Base-by-base conservation (phyloP, 2,329 filamentous ascomycete genomes). In the Colletotrichum tanaceti region DNA sequence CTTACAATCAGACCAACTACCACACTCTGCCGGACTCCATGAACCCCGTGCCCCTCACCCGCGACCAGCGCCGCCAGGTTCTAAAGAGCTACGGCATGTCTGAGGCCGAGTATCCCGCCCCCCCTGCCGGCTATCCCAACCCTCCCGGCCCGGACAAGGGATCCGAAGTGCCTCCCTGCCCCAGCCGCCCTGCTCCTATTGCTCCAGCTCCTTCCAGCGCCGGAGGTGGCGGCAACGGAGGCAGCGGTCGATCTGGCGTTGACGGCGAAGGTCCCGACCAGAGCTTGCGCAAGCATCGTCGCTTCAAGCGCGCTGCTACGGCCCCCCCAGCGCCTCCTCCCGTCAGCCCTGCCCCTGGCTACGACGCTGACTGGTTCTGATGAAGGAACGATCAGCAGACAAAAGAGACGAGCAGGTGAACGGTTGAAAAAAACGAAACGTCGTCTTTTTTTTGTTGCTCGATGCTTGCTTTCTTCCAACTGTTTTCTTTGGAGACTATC, bases 321-420 rank as follows among this genome's bases (percentile, higher is more conserved):
- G 66, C 66, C 1, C 62, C 66, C 39, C 9, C 65, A 5, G 62
- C 62, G 14, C 47, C 61, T 46, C 54, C 57, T 16, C 58, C 58
- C 4, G 22, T 53, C 41, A 68, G 62, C 18, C 65, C 65, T 50
- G 62, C 62, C 5, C 55, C 66, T 13, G 66, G 66, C 57, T 66
- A 69, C 32, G 66, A 61, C 10, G 66, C 44, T 9, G 66, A 66
- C 28, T 69, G 66, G 66, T 66, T 69, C 50, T 66, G 32, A 61
- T 18, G 13, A 53, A 38, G 11, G 50, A 20, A 16, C n/a, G 28
- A 38, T 5, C 3, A 46, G 39, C 13, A n/a, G 58, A 52, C 13
- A 13, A 41, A 13, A 41, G 16, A 6, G 28, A 24, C 11, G 55
- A 44, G 16, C n/a, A 11, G 32, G 18, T n/a, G 44, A 10, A 49